A percentile compares a stretch with the other conserved stretches of the same genome.
Evolutionary conservation across 139 green algal genomes (phyloP).

Genomic region (Coccomyxa sp.): DNA sequence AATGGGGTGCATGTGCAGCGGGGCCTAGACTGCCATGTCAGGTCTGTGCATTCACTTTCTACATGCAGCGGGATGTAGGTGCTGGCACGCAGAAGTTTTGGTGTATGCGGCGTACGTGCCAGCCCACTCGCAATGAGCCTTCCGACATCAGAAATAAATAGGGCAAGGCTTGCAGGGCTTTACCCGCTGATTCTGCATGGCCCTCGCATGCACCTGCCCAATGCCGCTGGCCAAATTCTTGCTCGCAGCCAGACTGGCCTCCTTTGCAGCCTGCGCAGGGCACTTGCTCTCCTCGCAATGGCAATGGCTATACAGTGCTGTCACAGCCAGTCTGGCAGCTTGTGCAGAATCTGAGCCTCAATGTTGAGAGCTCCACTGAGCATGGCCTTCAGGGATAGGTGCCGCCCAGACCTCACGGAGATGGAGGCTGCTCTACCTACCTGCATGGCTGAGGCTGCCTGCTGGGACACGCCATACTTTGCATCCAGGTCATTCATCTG

Average conservation of each 20-base stretch:
- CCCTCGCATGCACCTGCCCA: not conserved
- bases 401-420: no score
- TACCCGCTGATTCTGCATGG: not conserved
- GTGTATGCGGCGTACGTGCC: not conserved
- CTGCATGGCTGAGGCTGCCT: not conserved
- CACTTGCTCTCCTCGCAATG: no score
- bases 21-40: not conserved
- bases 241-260: not conserved
- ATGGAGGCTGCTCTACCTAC: no score
- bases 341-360: no score
- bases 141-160: not conserved
- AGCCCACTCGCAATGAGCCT: no score
- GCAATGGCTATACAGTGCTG: not conserved
- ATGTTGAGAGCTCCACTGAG: not conserved
- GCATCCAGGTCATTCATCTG: not conserved
- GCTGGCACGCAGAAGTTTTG: not conserved
- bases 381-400: no score
- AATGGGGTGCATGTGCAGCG: not conserved
- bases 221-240: not conserved
- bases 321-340: not conserved
- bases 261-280: not conserved
- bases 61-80: not conserved
- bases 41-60: not conserved
- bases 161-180: not conserved
- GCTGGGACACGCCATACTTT: not conserved